Evolutionary conservation across 495 filamentous ascomycete genomes (phyloP).

Genomic region (Patellaria atrata): DNA sequence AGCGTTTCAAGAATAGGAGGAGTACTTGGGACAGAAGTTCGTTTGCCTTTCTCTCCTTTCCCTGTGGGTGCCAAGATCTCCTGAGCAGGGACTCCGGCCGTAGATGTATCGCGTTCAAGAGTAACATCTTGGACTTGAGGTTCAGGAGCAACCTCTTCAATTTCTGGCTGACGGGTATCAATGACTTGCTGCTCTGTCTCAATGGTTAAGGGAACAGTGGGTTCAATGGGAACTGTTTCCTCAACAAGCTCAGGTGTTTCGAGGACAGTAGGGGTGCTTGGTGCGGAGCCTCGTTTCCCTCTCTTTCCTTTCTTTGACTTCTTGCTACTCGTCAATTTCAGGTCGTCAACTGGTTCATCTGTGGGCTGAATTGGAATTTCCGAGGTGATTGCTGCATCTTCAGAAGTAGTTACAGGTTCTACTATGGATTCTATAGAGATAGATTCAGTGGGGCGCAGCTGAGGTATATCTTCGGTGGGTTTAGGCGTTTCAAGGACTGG

Average conservation of each 20-base stretch:
- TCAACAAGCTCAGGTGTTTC: constrained; percentile 3
- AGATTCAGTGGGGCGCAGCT: no score
- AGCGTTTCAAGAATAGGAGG: neutral
- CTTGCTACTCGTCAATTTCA: constrained; percentile 18
- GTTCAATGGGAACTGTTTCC: neutral
- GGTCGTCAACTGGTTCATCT: no score
- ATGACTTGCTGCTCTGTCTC: no score
- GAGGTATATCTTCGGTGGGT: no score
- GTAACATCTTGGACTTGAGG: neutral
- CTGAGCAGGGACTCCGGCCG: neutral
- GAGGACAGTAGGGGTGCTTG: neutral
- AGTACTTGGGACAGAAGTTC: no score
- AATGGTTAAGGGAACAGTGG: no score
- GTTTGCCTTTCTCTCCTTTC: no score
- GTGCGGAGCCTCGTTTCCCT: constrained; percentile 3
- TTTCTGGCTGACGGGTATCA: constrained; percentile 2
- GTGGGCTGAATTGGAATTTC: no score
- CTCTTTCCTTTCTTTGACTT: constrained; percentile 20
- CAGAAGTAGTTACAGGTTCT: no score
- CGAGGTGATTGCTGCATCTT: no score
- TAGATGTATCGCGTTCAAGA: neutral
- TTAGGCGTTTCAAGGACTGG: neutral
- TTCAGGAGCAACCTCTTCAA: constrained; percentile 6
- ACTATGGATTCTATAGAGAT: no score
- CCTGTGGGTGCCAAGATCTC: neutral